Evolutionary conservation across 2,329 filamentous ascomycete species (phyloP).

Genomic region (Pleomassaria siparia): DNA sequence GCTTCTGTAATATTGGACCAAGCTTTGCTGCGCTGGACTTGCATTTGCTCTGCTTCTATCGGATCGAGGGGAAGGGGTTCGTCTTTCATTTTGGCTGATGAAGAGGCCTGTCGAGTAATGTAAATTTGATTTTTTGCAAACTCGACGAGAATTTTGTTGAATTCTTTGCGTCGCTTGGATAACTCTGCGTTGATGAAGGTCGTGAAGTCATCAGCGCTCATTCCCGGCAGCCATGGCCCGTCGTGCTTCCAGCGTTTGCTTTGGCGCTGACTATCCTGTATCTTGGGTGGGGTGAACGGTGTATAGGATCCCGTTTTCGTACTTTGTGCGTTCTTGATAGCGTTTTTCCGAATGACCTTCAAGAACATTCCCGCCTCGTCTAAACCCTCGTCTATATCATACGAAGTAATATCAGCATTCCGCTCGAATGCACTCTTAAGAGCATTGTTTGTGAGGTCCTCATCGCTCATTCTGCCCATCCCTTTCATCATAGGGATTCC

Average conservation of each 20-base stretch:
- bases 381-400: constrained; percentile 26
- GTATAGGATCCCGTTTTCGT: constrained; percentile 23
- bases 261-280: constrained; percentile 24
- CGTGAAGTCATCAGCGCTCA: constrained; percentile 58
- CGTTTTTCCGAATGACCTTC: constrained; percentile 25
- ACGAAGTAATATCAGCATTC: constrained; percentile 35
- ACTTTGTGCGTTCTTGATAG: constrained; percentile 10
- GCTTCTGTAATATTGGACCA: constrained; percentile 28
- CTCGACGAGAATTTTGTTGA: constrained; percentile 31
- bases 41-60: constrained; percentile 23
- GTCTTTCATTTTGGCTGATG: constrained; percentile 14
- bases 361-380: constrained; percentile 30
- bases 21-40: constrained; percentile 21
- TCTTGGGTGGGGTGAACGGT: constrained; percentile 19
- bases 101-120: constrained; percentile 24
- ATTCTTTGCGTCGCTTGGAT: constrained; percentile 36
- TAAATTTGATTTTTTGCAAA: constrained; percentile 39
- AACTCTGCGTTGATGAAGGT: constrained; percentile 51
- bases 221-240: constrained; percentile 60
- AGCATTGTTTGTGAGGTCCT: constrained; percentile 12
- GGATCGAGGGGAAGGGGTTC: constrained; percentile 24
- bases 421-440: constrained; percentile 35
- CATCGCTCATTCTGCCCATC: constrained; percentile 20
- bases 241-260: constrained; percentile 56
- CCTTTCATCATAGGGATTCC: constrained; percentile 65